A percentile compares a stretch with the other conserved stretches of the same genome.
Evolutionary conservation across 495 filamentous ascomycete genomes (phyloP).

Genomic region (Xanthoparmelia taractica): DNA sequence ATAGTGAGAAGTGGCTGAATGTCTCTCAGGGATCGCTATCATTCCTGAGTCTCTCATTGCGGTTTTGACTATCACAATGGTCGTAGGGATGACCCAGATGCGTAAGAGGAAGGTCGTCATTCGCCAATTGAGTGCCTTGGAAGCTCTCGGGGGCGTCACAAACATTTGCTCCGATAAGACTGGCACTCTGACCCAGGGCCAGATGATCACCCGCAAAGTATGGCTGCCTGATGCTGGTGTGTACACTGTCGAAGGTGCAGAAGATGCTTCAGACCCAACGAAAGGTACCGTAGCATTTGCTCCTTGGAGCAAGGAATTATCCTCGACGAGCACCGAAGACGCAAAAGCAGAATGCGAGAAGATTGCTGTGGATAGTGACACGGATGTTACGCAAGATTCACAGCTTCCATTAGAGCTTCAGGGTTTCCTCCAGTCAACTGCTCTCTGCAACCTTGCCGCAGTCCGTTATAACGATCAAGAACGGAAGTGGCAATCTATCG

Average conservation of each 20-base stretch:
- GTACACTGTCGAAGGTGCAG: conserved; percentile 46
- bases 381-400: conserved; percentile 32
- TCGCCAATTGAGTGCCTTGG: conserved; percentile 69
- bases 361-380: background rate
- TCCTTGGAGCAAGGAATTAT: conserved; percentile 29
- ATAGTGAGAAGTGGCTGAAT: background rate
- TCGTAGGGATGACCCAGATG: conserved; percentile 72
- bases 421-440: conserved; percentile 58
- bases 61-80: conserved; percentile 67
- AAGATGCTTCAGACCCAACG: conserved; percentile 51
- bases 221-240: conserved; percentile 57
- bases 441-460: conserved; percentile 70
- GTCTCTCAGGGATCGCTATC: conserved; percentile 53
- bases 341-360: conserved; percentile 4
- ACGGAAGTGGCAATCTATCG: conserved; percentile 60
- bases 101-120: conserved; percentile 68
- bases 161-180: conserved; percentile 90
- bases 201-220: conserved; percentile 69
- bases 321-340: conserved; percentile 28
- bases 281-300: conserved; percentile 45
- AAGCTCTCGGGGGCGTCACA: conserved; percentile 76
- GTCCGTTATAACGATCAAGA: conserved; percentile 51
- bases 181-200: conserved; percentile 70
- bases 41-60: conserved; percentile 65
- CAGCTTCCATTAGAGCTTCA: conserved; percentile 41